These are phyloP conservation scores for Alloascoidea hylecoeti DNA, from an alignment of 805 yeast species.

Conservation along the genomic window DNA sequence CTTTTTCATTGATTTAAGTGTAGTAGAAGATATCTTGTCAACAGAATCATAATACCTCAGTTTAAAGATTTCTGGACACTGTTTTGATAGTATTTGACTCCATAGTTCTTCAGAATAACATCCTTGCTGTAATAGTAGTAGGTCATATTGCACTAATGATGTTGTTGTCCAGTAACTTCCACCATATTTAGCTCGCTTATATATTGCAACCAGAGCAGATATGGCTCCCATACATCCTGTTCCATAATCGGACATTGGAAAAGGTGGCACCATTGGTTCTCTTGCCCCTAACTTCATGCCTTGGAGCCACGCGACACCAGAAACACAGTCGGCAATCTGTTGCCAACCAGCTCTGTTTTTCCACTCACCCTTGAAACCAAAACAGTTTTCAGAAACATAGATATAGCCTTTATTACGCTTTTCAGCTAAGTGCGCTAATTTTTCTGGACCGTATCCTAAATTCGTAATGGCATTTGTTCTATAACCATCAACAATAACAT, in stretches of 20 bases:
- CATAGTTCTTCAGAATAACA: constrained; percentile 12
- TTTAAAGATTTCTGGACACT: constrained; percentile 9
- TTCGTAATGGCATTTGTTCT: constrained; percentile 17
- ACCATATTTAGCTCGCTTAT: constrained; percentile 15
- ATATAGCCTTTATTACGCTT: constrained; percentile 18
- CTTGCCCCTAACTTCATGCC: constrained; percentile 15
- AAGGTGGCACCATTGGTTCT: constrained; percentile 22
- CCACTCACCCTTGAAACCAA: constrained; percentile 19
- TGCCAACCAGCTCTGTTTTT: constrained; percentile 21
- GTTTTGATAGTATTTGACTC: constrained; percentile 10
- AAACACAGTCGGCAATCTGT: constrained; percentile 21
- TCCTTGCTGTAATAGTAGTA: constrained; percentile 17
- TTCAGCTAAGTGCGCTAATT: constrained; percentile 14
- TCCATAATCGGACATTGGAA: constrained; percentile 23
- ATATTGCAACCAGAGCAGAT: constrained; percentile 17
- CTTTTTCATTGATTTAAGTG: constrained; percentile 11
- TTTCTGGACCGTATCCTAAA: constrained; percentile 18
- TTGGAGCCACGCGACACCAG: constrained; percentile 20
- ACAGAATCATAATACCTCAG: constrained; percentile 11
- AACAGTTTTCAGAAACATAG: constrained; percentile 19
- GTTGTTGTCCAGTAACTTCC: constrained; percentile 19
- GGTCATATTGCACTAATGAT: constrained; percentile 18
- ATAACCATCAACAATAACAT: constrained; percentile 20
- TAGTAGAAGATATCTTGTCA: constrained; percentile 8
- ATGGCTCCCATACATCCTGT: constrained; percentile 21